Percentiles rank a stretch among this genome's conserved stretches.
Conservation (phyloP, 2,329 filamentous ascomycete species). For the Eurotiales sp. region DNA sequence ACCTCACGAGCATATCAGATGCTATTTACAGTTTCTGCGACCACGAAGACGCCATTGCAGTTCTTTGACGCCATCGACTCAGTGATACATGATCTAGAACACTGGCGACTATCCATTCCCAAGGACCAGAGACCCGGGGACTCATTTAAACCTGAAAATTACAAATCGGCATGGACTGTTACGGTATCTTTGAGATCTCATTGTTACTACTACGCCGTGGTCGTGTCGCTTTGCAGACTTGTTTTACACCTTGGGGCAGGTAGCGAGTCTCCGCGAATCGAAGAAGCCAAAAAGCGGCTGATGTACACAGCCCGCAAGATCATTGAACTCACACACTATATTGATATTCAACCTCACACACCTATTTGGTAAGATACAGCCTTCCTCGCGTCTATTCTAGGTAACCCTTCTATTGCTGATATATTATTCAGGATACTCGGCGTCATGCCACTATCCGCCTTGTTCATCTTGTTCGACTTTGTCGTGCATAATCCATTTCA, state of each 20-base stretch:
- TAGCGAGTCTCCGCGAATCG: conserved; percentile 11
- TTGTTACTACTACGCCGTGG: conserved; percentile 29
- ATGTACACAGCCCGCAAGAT: conserved; percentile 30
- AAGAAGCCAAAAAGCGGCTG: conserved; percentile 23
- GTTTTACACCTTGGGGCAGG: conserved; percentile 24
- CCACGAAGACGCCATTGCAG: conserved; percentile 17
- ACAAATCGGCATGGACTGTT: conserved; percentile 16
- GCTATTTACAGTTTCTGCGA: conserved; percentile 35
- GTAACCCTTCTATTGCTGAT: neutral
- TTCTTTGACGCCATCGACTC: conserved; percentile 22
- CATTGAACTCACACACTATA: conserved; percentile 31
- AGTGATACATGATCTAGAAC: conserved; percentile 25
- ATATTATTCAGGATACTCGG: conserved; percentile 27
- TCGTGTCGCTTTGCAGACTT: conserved; percentile 30
- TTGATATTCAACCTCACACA: conserved; percentile 32
- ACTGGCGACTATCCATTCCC: conserved; percentile 30
- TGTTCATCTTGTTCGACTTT: conserved; percentile 43
- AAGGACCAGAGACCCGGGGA: conserved; percentile 28
- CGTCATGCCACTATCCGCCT: conserved; percentile 34
- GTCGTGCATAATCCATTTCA: conserved; percentile 37
- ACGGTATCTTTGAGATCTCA: conserved; percentile 25
- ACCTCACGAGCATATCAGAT: conserved; percentile 30
- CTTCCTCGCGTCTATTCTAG: neutral
- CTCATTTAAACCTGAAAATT: conserved; percentile 18
- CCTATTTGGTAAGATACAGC: conserved; percentile 28